Conservation (phyloP, 352 stramenopile species). For the Pythium scleroteichum region DNA sequence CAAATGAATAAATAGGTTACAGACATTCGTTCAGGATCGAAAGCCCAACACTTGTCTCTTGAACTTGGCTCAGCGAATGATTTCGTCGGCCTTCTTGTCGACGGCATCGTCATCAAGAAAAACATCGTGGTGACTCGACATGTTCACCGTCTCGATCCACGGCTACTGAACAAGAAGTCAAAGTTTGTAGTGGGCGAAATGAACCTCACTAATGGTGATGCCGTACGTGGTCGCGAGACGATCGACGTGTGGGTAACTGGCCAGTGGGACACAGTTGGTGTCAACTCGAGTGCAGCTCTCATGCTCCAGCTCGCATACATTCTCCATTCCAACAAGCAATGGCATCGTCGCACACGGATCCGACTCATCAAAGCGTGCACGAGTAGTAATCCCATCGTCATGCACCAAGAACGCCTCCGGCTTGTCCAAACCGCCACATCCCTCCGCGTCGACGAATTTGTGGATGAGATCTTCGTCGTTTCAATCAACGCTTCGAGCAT, state of each 20-base stretch:
- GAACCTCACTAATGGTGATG: background rate
- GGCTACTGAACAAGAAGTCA: slow-evolving; percentile 36
- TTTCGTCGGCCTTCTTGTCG: slow-evolving; percentile 49
- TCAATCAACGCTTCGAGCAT: slow-evolving; percentile 43
- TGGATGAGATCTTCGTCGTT: slow-evolving; percentile 47
- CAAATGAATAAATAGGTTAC: slow-evolving; percentile 1
- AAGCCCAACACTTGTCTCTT: background rate
- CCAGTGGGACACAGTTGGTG: slow-evolving; percentile 31
- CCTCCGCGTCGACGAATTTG: slow-evolving; percentile 38
- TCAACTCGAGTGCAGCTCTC: slow-evolving; percentile 37
- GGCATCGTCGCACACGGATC: slow-evolving; percentile 30
- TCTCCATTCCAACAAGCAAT: slow-evolving; percentile 33
- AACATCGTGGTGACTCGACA: slow-evolving; percentile 60
- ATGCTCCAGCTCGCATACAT: slow-evolving; percentile 46
- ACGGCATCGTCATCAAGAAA: slow-evolving; percentile 54
- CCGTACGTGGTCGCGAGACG: slow-evolving; percentile 27
- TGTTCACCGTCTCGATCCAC: slow-evolving; percentile 45
- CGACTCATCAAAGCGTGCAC: slow-evolving; percentile 30
- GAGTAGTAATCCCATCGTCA: slow-evolving; percentile 27
- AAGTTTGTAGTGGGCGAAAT: slow-evolving; percentile 11
- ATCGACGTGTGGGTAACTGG: slow-evolving; percentile 65
- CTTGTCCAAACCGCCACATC: slow-evolving; percentile 27
- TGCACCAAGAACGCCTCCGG: slow-evolving; percentile 34
- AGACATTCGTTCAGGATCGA: background rate
- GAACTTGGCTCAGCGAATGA: slow-evolving; percentile 19